Evolutionary conservation across 352 stramenopile genomes (phyloP), one percentile per base, ranked within the genome.

Genomic region (Globisporangium rhizosaccharum): DNA sequence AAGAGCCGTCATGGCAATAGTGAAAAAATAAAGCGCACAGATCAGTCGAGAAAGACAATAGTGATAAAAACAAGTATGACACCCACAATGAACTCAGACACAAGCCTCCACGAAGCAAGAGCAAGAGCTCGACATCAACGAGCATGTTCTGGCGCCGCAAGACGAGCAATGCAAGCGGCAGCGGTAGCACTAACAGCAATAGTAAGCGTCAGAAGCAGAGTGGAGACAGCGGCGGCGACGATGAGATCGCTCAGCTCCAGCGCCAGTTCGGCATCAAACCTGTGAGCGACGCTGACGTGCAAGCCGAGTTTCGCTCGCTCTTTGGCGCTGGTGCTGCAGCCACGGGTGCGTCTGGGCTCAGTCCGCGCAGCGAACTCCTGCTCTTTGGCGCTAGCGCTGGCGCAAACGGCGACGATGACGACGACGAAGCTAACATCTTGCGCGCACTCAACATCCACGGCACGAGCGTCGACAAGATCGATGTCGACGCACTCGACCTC

Each of bases 241-340:
- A 87, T 42, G 77, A 92, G 26, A 57, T 92, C 25, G 56, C 44
- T 3, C 76, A 79, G 66, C 70, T 92, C 42, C 82, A 92, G 70
- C 72, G 76, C 17, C 76, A 91, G 70, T 89, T 93, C 56, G 81
- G 84, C 6, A 91, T 93, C 65, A 80, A 75, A 37, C 68, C 77
- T 36, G 69, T 90, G 51, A 81, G 60, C 23, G 81, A 91, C 57
- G 76, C 74, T 46, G 79, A 93, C 49, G 78, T 93, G 20, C 67
- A 90, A 62, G 68, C 59, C 42, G 84, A 93, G 47, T 76, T 91
- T 26, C 65, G 73, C 52, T 62, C 68, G 65, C 71, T 93, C 18
- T 69, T 92, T 39, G 71, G 68, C 15, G 67, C 53, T 25, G 48
- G 37, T 5, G 56, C 30, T 23, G 45, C 14, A 15, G 51, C 45